phyloP scores from a whole-genome alignment of 768 basidiomycete genomes.

The Tricholoma sp. region DNA sequence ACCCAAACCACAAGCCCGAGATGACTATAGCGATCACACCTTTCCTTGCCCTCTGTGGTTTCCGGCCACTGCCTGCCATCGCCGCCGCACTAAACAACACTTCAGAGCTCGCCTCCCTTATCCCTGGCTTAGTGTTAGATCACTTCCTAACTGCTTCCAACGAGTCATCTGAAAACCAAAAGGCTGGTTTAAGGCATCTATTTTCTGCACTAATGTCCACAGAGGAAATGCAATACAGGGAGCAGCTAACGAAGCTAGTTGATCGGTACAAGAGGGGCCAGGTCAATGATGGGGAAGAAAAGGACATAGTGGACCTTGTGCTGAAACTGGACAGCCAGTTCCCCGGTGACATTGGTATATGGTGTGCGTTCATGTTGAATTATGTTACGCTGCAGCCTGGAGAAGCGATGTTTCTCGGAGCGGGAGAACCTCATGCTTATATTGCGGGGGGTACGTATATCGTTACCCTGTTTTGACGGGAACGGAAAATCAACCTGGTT shows the following conservation, averaged over 20 bases:
- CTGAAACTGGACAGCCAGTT: constrained; percentile 65
- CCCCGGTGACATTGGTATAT: constrained; percentile 88
- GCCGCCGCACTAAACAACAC: constrained; percentile 58
- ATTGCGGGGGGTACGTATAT: constrained; percentile 72
- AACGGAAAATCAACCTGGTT: constrained; percentile 3
- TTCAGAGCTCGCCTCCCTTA: constrained; percentile 72
- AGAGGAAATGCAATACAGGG: constrained; percentile 43
- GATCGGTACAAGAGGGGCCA: constrained; percentile 51
- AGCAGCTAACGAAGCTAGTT: constrained; percentile 54
- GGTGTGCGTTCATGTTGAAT: constrained; percentile 89
- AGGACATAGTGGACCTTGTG: constrained; percentile 56
- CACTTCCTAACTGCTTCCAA: constrained; percentile 46
- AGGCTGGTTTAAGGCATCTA: constrained; percentile 62
- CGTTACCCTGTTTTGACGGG: background rate
- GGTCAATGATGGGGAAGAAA: constrained; percentile 34
- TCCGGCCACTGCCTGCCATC: constrained; percentile 75
- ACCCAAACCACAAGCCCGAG: constrained; percentile 97
- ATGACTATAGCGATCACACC: constrained; percentile 96
- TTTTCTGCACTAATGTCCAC: constrained; percentile 87
- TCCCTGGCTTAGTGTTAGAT: constrained; percentile 50
- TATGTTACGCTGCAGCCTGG: constrained; percentile 74
- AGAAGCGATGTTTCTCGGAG: constrained; percentile 91
- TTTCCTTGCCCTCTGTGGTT: constrained; percentile 90
- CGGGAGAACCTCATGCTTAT: constrained; percentile 97
- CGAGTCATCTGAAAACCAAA: constrained; percentile 37